Evolutionary conservation across 257 asterid species (phyloP), one percentile per base, ranked within the genome.

Genomic region (Forsythia suspensa): DNA sequence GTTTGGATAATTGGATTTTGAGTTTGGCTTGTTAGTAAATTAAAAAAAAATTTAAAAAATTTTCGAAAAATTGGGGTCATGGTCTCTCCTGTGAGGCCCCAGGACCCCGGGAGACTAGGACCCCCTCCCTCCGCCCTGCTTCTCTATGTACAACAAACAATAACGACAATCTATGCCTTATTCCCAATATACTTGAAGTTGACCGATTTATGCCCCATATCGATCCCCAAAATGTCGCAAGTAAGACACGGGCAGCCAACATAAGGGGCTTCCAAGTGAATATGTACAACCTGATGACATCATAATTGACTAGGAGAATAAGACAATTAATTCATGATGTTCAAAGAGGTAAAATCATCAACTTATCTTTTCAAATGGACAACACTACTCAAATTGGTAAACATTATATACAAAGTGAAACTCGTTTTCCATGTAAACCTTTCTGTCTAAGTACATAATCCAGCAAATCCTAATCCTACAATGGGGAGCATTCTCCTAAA

Each of bases 361-460:
- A 37, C 57, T 37, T 18, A 34, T 72, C 38, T 20, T 48, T 44
- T 66, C 78, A 76, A 70, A 41, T n/a, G 70, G 69, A 52, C 71
- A 57, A 55, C 10, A 70, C 78, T 72, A 66, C 66, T 71, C 66
- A 57, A n/a, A 57, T 6, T n/a, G 34, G 66, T 57, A 57, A 57
- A 57, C 66, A 57, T 3, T 10, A n/a, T 57, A 2, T 20, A 61
- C 38, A 3, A 24, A 48, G 20, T 48, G 59, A 48, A 48, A 48
- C 20, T 11, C 16, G 16, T 46, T 0, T 79, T 80, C 71, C 77
- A 40, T 44, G 65, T 11, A 81, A 41, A 48, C 79, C 77, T 69
- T 71, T 37, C 52, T 48, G 44, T 40, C 79, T 82, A 44, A 61
- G 51, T 9, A 70, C 11, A 61, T 78, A 61, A 16, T 40, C 75